Evolutionary conservation across 345 rosid genomes (phyloP).

Genomic region (Schrenkiella parvula): DNA sequence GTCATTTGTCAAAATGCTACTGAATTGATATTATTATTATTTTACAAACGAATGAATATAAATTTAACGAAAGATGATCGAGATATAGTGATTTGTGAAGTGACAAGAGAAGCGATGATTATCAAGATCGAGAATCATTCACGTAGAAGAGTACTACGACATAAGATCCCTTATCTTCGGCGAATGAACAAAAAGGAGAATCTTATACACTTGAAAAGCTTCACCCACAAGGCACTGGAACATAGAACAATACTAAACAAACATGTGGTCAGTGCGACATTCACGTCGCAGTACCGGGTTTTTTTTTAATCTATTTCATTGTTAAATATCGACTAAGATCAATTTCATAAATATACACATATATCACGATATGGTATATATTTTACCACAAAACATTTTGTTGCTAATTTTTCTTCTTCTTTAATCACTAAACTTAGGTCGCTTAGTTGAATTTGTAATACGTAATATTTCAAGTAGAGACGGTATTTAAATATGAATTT

Average conservation of each 20-base stretch:
- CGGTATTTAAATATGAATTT: too few relatives aligned
- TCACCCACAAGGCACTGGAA: conserved; percentile 8
- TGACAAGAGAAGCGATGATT: conserved; percentile 11
- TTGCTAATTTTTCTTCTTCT: neutral
- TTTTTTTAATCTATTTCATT: neutral
- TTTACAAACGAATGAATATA: neutral
- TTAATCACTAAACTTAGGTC: neutral
- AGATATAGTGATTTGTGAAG: conserved; percentile 6
- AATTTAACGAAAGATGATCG: neutral
- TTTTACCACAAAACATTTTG: neutral
- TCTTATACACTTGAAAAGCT: conserved; percentile 19
- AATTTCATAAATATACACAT: neutral
- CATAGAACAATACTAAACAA: conserved; percentile 4
- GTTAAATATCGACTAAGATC: neutral
- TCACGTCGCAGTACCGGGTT: neutral
- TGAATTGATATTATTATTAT: neutral
- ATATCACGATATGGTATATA: neutral
- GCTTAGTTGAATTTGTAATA: neutral
- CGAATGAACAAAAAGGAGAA: conserved; percentile 4
- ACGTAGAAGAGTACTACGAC: conserved; percentile 12
- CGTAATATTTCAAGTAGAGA: neutral
- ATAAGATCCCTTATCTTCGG: conserved; percentile 22
- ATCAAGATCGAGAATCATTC: conserved; percentile 25
- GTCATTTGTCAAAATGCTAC: neutral
- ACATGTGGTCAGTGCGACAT: neutral